These are phyloP conservation scores for Euphorbia pulcherrima DNA, from an alignment of 345 rosid genomes.

Conservation along the genomic window DNA sequence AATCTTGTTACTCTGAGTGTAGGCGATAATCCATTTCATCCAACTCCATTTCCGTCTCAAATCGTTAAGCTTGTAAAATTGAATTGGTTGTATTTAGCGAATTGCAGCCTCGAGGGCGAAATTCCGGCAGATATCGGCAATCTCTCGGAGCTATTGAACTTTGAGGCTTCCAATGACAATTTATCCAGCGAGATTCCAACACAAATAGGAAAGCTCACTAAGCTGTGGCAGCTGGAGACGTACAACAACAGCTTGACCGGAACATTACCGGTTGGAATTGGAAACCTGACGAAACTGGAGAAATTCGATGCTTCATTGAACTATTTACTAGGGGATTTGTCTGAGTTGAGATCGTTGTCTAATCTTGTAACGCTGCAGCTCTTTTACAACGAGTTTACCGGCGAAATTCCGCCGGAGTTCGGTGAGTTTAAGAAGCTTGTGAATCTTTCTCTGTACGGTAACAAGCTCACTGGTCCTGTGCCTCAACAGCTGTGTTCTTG, in stretches of 20 bases:
- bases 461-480: conserved; percentile 61
- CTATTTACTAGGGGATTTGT: conserved; percentile 50
- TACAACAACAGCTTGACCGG: conserved; percentile 58
- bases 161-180: conserved; percentile 52
- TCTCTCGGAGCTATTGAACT: conserved; percentile 45
- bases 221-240: conserved; percentile 68
- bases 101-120: conserved; percentile 53
- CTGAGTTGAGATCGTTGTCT: conserved; percentile 50
- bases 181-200: conserved; percentile 57
- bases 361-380: conserved; percentile 64
- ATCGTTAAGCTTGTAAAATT: conserved; percentile 46
- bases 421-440: conserved; percentile 60
- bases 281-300: conserved; percentile 59
- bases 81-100: conserved; percentile 57
- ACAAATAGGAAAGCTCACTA: conserved; percentile 50
- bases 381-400: conserved; percentile 47
- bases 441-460: conserved; percentile 64
- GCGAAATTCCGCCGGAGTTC: conserved; percentile 68
- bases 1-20: conserved; percentile 49
- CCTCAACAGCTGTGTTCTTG: conserved; percentile 70
- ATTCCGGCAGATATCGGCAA: conserved; percentile 61
- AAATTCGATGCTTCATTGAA: conserved; percentile 62
- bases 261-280: conserved; percentile 57
- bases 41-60: conserved; percentile 44
- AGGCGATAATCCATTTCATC: conserved; percentile 60